These are phyloP conservation scores for Blastobotrys serpentis DNA, from an alignment of 1,139 yeast species.

Conservation along the genomic window DNA sequence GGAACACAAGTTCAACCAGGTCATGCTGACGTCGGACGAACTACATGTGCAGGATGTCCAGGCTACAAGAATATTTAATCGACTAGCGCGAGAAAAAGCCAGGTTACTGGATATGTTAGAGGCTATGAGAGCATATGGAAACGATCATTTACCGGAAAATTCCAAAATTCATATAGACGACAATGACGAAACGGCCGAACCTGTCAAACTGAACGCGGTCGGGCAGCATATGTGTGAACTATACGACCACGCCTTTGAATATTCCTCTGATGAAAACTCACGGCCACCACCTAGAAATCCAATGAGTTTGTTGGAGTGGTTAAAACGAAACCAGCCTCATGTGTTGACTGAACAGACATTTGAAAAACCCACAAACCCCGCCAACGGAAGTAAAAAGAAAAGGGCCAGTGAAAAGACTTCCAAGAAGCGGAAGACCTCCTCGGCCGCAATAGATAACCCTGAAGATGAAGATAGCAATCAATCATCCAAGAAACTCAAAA, in stretches of 20 bases:
- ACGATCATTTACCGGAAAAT: slow-evolving; percentile 16
- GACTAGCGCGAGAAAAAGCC: slow-evolving; percentile 29
- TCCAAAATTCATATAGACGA: slow-evolving; percentile 9
- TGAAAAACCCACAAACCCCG: slow-evolving; percentile 11
- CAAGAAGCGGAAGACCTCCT: slow-evolving; percentile 8
- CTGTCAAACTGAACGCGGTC: slow-evolving; percentile 16
- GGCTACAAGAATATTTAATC: slow-evolving; percentile 26
- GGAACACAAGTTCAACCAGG: slow-evolving; percentile 26
- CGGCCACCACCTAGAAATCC: slow-evolving; percentile 28
- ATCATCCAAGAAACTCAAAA: slow-evolving; percentile 2
- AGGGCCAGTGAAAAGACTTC: slow-evolving; percentile 1
- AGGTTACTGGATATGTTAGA: slow-evolving; percentile 28
- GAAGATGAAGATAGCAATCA: slow-evolving; percentile 10
- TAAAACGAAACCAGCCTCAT: slow-evolving; percentile 31
- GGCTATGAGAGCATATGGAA: slow-evolving; percentile 22
- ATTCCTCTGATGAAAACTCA: slow-evolving; percentile 28
- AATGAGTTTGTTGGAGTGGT: slow-evolving; percentile 32
- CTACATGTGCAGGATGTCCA: slow-evolving; percentile 24
- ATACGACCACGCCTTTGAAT: slow-evolving; percentile 24
- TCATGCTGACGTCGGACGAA: slow-evolving; percentile 29
- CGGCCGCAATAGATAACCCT: neutral
- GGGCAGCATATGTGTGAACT: slow-evolving; percentile 24
- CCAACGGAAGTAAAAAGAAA: slow-evolving; percentile 1
- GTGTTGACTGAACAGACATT: slow-evolving; percentile 19
- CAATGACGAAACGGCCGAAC: slow-evolving; percentile 6